These are phyloP conservation scores for Solanum stenotomum DNA, from an alignment of 257 asterid species.

Conservation along the genomic window DNA sequence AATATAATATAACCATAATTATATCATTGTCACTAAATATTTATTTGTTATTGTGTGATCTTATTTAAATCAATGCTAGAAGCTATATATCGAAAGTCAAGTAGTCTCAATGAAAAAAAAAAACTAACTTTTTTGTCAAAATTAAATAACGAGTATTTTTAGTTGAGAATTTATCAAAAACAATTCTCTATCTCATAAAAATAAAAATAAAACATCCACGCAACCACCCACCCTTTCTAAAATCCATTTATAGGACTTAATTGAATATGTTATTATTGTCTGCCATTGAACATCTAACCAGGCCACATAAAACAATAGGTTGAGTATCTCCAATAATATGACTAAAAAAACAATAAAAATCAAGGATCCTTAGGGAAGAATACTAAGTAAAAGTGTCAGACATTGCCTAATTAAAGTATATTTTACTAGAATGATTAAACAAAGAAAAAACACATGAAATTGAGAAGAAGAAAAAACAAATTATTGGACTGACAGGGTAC, in stretches of 20 bases:
- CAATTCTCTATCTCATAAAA: no score
- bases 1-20: no score
- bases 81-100: neutral
- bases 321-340: neutral
- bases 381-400: neutral
- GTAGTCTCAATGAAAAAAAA: neutral
- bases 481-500: neutral
- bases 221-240: neutral
- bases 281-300: neutral
- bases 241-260: no score
- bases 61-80: no score
- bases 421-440: neutral
- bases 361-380: neutral
- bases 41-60: no score
- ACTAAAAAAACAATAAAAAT: neutral
- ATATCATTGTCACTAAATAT: no score
- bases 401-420: neutral
- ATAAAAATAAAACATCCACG: no score
- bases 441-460: neutral
- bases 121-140: no score
- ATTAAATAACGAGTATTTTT: no score
- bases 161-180: neutral
- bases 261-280: no score
- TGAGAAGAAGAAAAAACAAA: neutral
- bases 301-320: neutral